Evolutionary conservation across 768 basidiomycete genomes (phyloP).

Genomic region (Lentinula guzmanii): DNA sequence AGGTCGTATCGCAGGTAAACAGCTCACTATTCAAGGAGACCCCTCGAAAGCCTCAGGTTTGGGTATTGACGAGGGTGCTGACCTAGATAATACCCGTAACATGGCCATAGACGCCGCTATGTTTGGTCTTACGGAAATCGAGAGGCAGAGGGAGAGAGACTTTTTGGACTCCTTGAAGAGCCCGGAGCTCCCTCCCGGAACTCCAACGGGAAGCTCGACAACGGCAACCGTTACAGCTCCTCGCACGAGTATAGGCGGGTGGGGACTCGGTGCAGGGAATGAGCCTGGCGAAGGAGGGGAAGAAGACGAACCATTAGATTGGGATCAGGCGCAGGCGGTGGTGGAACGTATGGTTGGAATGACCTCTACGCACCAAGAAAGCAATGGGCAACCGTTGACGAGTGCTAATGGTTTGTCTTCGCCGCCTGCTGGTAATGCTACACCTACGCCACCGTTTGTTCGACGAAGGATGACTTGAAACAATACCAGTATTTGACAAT

Average conservation of each 20-base stretch:
- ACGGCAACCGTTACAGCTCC: slow-evolving; percentile 18
- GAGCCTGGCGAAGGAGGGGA: slow-evolving; percentile 32
- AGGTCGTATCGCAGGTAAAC: slow-evolving; percentile 55
- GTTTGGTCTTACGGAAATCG: slow-evolving; percentile 26
- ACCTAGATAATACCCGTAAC: slow-evolving; percentile 43
- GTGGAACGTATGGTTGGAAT: slow-evolving; percentile 58
- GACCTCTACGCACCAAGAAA: slow-evolving; percentile 25
- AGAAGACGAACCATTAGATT: slow-evolving; percentile 64
- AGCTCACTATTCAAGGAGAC: slow-evolving; percentile 32
- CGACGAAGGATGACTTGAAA: slow-evolving; percentile 1
- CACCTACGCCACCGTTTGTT: neutral
- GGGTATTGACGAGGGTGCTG: slow-evolving; percentile 38
- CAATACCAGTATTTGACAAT: too few relatives aligned
- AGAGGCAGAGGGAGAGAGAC: slow-evolving; percentile 46
- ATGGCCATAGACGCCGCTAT: neutral
- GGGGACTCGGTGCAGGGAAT: slow-evolving; percentile 64
- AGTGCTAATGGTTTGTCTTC: neutral
- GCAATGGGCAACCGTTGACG: neutral
- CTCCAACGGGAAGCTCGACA: slow-evolving; percentile 4
- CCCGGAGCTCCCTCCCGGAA: slow-evolving; percentile 33
- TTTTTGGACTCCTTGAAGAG: slow-evolving; percentile 55
- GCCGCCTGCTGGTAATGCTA: neutral
- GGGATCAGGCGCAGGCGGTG: slow-evolving; percentile 66
- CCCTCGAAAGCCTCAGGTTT: slow-evolving; percentile 7
- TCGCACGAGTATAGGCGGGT: slow-evolving; percentile 59